Base-by-base conservation (phyloP, 768 basidiomycete genomes). In the Tricholoma sp. region DNA sequence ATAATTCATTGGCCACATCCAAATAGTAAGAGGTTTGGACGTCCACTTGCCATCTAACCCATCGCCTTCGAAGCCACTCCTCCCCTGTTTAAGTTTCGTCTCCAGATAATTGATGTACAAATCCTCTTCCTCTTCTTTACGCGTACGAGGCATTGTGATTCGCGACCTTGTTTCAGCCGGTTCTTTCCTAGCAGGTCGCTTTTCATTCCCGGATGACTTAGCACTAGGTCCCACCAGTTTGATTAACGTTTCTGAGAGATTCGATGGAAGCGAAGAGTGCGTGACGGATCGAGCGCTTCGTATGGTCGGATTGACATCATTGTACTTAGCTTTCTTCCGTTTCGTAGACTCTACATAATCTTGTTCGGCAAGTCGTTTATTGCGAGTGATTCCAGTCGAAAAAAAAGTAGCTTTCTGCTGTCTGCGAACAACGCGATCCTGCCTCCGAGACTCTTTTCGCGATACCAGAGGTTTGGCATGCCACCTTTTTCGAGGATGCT, bases 71-170 rank as follows among this genome's bases (percentile, higher is more conserved):
- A 75, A 72, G 56, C 75, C 70, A 46, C 73, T 66, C 57, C 79
- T 73, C 34, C 69, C 52, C 63, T 85, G 76, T 3, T 89, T 85
- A 16, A 97, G 79, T 68, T 86, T 88, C 0, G 79, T 75, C 69
- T 98, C 95, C 10, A 97, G 73, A 71, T 89, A 86, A 0, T 84
- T 79, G 45, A 98, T 97, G 66, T 95, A 92, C 0, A 80, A 79
- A 64, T 95, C 94, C 63, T 98, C 95, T 32, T 88, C 80, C 29
- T 76, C 71, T 59, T 91, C 82, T 56, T 73, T 71, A 31, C 67
- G 74, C 5, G 70, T 70, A 22, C 69, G 74, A 22, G 72, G 62
- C 9, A 52, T 31, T 18, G 45, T 59, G 61, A 24, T 52, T 16
- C 37, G 61, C 24, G 52, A 22, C 52, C 53, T 55, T 43, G 61